Conservation (phyloP, 306 rosid genomes). For the Quercus variabilis region DNA sequence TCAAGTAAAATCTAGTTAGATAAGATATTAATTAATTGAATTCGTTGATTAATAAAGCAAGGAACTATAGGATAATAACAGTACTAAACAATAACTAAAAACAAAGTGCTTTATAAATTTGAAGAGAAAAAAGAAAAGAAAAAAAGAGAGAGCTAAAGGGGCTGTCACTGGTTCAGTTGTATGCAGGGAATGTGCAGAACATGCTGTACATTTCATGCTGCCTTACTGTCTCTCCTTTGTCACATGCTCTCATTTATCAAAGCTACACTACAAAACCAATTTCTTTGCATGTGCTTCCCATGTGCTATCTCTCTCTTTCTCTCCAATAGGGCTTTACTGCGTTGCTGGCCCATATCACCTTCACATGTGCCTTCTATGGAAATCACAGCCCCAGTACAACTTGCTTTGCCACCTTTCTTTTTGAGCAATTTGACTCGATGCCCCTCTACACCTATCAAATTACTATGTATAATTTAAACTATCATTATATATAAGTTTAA, state of each 20-base stretch:
- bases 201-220: slow-evolving; percentile 79
- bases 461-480: not conserved
- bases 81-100: not conserved
- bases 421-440: not conserved
- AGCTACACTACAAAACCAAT: slow-evolving; percentile 40
- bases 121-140: too few relatives aligned
- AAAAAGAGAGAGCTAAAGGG: not conserved
- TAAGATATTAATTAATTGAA: not conserved
- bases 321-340: slow-evolving; percentile 33
- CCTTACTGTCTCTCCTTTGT: slow-evolving; percentile 69
- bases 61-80: not conserved
- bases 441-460: slow-evolving; percentile 9
- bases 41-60: not conserved
- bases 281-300: slow-evolving; percentile 56
- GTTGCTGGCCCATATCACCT: slow-evolving; percentile 65
- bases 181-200: slow-evolving; percentile 99
- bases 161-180: slow-evolving; percentile 39
- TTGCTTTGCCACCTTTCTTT: slow-evolving; percentile 17
- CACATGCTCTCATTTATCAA: slow-evolving; percentile 53
- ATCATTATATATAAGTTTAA: not conserved
- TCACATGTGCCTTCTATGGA: slow-evolving; percentile 78
- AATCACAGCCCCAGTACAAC: slow-evolving; percentile 44
- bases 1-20: not conserved
- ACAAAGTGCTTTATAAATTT: not conserved
- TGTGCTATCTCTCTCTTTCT: slow-evolving; percentile 33